These are phyloP conservation scores for Vigna mungo DNA, from an alignment of 306 rosid genomes.

Conservation along the genomic window DNA sequence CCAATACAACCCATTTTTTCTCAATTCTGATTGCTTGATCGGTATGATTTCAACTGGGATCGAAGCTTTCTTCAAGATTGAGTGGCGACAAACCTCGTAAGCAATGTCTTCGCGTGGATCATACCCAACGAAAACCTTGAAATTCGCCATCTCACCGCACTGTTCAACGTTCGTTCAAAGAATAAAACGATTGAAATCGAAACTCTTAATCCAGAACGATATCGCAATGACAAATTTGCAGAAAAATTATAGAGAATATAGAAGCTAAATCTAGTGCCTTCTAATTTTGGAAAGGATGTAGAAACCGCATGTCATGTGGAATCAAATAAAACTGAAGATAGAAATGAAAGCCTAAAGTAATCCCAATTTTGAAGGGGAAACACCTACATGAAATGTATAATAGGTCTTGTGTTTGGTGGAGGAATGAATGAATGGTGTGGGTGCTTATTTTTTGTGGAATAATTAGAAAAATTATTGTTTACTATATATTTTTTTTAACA, in stretches of 20 bases:
- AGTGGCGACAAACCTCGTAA: slow-evolving; percentile 62
- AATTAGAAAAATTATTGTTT: too few relatives aligned
- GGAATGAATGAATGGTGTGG: neutral
- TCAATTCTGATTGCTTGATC: slow-evolving; percentile 65
- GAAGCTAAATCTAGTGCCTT: neutral
- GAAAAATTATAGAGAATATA: neutral
- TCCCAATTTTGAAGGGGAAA: neutral
- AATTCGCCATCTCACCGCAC: slow-evolving; percentile 43
- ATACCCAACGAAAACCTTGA: slow-evolving; percentile 75
- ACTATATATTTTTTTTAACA: too few relatives aligned
- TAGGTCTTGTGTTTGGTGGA: neutral
- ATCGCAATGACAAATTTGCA: neutral
- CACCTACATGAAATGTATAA: neutral
- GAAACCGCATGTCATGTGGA: neutral
- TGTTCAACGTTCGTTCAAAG: slow-evolving; percentile 8
- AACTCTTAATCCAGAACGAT: neutral
- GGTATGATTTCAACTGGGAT: slow-evolving; percentile 71
- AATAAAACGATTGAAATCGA: neutral
- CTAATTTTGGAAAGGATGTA: neutral
- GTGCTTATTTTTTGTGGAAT: too few relatives aligned
- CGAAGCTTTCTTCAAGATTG: slow-evolving; percentile 64
- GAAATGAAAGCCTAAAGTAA: neutral
- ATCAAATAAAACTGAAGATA: neutral
- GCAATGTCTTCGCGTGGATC: slow-evolving; percentile 72
- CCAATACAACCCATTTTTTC: slow-evolving; percentile 60